Conservation (phyloP, 2,329 filamentous ascomycete species). For the Lomentospora prolificans region DNA sequence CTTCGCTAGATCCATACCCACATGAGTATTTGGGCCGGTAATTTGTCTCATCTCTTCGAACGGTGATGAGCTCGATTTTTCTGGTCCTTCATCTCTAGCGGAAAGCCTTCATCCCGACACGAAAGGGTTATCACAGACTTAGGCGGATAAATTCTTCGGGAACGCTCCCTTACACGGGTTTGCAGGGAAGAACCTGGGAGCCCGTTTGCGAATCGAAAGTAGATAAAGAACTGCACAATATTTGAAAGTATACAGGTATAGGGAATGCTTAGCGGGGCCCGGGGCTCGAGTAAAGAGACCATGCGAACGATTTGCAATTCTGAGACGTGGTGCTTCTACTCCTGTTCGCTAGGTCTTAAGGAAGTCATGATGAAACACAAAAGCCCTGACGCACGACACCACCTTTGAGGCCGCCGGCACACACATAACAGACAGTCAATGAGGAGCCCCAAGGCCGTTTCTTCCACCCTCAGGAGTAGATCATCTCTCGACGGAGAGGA, state of each 20-base stretch:
- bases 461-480: not conserved
- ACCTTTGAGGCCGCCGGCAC: not conserved
- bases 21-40: not conserved
- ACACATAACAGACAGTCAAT: not conserved
- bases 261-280: not conserved
- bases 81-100: not conserved
- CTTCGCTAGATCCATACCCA: not conserved
- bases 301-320: conserved; percentile 1
- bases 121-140: not conserved
- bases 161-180: not conserved
- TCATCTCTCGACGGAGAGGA: not conserved
- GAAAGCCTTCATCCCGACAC: conserved; percentile 1
- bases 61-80: not conserved
- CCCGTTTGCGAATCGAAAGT: not conserved
- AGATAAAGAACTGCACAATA: not conserved
- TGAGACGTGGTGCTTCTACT: not conserved
- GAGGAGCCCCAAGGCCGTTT: too few species aligned
- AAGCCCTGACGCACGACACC: not conserved
- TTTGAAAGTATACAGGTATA: not conserved
- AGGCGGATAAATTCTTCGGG: conserved; percentile 7
- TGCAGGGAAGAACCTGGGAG: not conserved
- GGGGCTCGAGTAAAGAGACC: not conserved
- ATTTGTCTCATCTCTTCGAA: not conserved
- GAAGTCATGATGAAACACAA: not conserved
- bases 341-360: not conserved